Conservation (phyloP, 148 eudicot genomes). For the Chenopodium album region DNA sequence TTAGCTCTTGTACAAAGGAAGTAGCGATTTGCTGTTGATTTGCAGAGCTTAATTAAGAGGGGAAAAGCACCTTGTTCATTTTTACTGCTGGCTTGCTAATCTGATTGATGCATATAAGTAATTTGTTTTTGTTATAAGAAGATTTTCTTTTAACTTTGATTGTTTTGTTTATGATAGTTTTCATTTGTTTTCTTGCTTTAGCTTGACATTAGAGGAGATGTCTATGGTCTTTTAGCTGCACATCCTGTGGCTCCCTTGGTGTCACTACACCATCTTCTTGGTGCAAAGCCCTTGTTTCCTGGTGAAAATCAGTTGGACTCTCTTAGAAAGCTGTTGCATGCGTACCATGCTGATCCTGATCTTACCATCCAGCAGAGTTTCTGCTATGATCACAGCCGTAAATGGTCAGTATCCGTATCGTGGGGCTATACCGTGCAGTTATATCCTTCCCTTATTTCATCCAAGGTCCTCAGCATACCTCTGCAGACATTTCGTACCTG, state of each 20-base stretch:
- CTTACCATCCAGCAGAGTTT: constrained; percentile 67
- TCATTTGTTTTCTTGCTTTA: constrained; percentile 27
- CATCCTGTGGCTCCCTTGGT: constrained; percentile 83
- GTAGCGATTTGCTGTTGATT: background rate
- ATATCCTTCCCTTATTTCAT: constrained; percentile 50
- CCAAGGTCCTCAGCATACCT: constrained; percentile 56
- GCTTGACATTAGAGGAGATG: constrained; percentile 82
- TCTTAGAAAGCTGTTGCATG: constrained; percentile 41
- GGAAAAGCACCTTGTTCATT: background rate
- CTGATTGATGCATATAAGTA: background rate
- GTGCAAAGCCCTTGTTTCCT: constrained; percentile 63
- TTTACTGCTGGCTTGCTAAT: background rate
- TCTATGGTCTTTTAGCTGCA: constrained; percentile 80
- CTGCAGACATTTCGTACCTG: constrained; percentile 76
- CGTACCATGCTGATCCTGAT: constrained; percentile 56
- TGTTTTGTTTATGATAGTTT: background rate
- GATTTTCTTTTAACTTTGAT: background rate
- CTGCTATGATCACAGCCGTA: constrained; percentile 57
- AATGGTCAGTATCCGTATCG: constrained; percentile 82
- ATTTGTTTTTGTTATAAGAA: background rate
- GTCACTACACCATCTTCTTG: constrained; percentile 87
- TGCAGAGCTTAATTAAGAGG: background rate
- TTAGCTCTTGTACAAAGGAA: background rate
- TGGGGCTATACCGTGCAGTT: constrained; percentile 95
- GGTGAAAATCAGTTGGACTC: constrained; percentile 54